Evolutionary conservation across 345 rosid species (phyloP), one percentile per base, ranked within the genome.

Genomic region (Tarenaya hassleriana): DNA sequence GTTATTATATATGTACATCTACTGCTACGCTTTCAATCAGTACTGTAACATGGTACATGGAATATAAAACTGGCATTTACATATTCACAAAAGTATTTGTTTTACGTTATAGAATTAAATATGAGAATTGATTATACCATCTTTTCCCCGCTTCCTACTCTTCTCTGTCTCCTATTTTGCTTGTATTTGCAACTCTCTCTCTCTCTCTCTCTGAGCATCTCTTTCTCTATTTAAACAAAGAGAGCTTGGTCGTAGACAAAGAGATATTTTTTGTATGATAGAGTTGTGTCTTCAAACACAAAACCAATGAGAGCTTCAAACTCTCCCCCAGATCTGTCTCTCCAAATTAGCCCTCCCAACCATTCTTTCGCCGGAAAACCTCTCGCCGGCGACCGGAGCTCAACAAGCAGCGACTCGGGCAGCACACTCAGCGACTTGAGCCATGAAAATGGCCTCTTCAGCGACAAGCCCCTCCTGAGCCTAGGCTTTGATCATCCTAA

Each of bases 331-430:
- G 95, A 84, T 73, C 96, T 91, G 55, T 87, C 96, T 7, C 72
- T 91, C 66, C 89, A 87, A 71, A 91, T 91, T 68, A 84, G 95
- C 63, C 94, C 73, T 15, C 98, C 95, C 9, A 29, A 11, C 6
- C 58, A 70, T 15, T 47, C 65, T 50, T 68, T 71, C 31, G 33
- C 55, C 39, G 63, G 66, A 41, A 72, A 75, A 60, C 16, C 66
- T 6, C 62, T 67, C 31, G 72, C 82, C 14, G 69, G 80, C 61
- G 84, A 78, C 46, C 61, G 78, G 55, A 78, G 78, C 80, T 79
- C 96, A 10, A 66, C 84, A 4, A 69, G 81, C 18, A 63, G 84
- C 2, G 86, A 87, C 50, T 82, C 92, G 0, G 87, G 77, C 13
- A 78, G 85, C 64, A 74, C 83, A 3, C 81, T 82, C 44, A 87